phyloP scores from a whole-genome alignment of 176 grass and related monocot genomes.

The Carex myosuroides region DNA sequence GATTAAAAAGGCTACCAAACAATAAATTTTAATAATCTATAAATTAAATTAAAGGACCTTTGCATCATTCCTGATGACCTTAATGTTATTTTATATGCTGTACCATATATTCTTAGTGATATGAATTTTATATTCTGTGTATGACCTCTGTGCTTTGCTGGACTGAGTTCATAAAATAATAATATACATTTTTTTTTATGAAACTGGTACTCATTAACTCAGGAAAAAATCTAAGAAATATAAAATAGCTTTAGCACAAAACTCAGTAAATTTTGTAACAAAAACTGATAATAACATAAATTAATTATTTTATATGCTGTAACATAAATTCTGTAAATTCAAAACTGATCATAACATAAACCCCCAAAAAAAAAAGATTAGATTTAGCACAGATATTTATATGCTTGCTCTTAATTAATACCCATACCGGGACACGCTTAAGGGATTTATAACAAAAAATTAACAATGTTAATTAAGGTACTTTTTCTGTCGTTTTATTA shows the following conservation, averaged over 20 bases:
- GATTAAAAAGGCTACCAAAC: background rate
- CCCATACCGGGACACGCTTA: background rate
- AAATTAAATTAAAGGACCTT: background rate
- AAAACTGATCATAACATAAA: background rate
- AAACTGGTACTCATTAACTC: background rate
- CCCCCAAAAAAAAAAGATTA: background rate
- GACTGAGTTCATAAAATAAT: background rate
- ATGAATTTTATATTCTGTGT: slow-evolving; percentile 2
- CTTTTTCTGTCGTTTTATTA: slow-evolving; percentile 20
- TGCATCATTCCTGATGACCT: background rate
- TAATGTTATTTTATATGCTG: background rate
- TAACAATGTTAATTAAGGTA: background rate
- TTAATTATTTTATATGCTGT: no score
- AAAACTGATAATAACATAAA: background rate
- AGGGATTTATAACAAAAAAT: background rate
- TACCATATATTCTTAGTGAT: background rate
- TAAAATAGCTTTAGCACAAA: background rate
- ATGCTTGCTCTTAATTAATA: background rate
- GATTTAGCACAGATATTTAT: background rate
- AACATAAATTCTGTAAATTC: background rate
- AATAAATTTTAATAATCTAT: background rate
- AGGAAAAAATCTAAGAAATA: background rate
- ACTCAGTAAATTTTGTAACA: background rate
- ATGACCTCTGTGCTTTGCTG: background rate
- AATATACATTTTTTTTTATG: background rate